Percentiles rank a stretch among this genome's conserved stretches.
These are phyloP conservation scores for Monilinia vaccinii-corymbosi DNA, from an alignment of 2,329 filamentous ascomycete genomes.

Conservation along the genomic window DNA sequence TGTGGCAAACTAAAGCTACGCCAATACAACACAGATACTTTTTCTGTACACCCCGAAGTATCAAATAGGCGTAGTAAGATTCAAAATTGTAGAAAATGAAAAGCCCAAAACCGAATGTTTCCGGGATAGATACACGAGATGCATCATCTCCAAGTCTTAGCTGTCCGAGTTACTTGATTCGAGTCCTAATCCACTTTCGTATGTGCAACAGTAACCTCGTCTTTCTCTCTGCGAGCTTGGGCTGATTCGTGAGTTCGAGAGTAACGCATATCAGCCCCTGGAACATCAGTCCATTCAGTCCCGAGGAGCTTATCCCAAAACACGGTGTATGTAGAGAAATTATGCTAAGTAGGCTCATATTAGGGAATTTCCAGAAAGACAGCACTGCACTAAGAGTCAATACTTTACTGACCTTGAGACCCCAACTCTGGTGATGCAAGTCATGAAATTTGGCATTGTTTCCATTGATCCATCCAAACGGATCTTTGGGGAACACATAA, in stretches of 20 bases:
- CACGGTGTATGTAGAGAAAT: conserved; percentile 9
- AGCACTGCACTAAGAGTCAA: background rate
- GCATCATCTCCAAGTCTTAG: background rate
- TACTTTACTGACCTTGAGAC: conserved; percentile 5
- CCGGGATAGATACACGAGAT: background rate
- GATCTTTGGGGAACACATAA: conserved; percentile 10
- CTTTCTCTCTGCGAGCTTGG: background rate
- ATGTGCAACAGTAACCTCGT: background rate
- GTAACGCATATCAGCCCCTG: conserved; percentile 1
- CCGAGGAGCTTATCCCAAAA: conserved; percentile 11
- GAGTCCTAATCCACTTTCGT: background rate
- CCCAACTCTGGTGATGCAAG: conserved; percentile 12
- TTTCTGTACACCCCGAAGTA: background rate
- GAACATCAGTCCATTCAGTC: conserved; percentile 6
- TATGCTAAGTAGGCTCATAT: background rate
- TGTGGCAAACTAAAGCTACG: background rate
- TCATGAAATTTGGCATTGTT: conserved; percentile 10
- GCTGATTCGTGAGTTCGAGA: conserved; percentile 3
- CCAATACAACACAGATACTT: background rate
- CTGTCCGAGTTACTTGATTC: background rate
- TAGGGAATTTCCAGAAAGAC: background rate
- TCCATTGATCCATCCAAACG: conserved; percentile 1
- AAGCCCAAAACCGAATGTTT: no score
- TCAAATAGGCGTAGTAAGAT: no score
- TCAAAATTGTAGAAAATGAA: background rate